These are phyloP conservation scores for Lepiota venenata DNA, from an alignment of 768 basidiomycete species.

Conservation along the genomic window DNA sequence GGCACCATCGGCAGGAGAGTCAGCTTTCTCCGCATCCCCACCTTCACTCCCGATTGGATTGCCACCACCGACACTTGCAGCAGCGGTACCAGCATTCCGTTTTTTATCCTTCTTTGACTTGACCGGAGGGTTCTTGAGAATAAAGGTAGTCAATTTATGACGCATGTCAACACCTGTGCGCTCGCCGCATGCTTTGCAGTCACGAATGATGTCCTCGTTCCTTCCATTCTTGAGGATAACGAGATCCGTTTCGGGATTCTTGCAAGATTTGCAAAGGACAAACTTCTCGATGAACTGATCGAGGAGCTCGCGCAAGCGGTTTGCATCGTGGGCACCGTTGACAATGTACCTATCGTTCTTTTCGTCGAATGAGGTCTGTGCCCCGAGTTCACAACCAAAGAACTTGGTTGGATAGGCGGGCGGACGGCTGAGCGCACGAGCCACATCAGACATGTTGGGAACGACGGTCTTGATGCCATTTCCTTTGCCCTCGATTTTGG, in stretches of 20 bases:
- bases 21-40: slow-evolving; percentile 31
- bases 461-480: slow-evolving; percentile 99
- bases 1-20: slow-evolving; percentile 44
- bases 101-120: slow-evolving; percentile 73
- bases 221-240: slow-evolving; percentile 81
- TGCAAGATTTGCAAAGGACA: slow-evolving; percentile 95
- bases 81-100: slow-evolving; percentile 51
- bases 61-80: slow-evolving; percentile 41
- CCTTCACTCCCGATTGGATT: slow-evolving; percentile 32
- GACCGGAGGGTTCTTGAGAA: slow-evolving; percentile 96
- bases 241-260: slow-evolving; percentile 98
- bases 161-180: slow-evolving; percentile 92
- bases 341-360: slow-evolving; percentile 98
- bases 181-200: slow-evolving; percentile 98
- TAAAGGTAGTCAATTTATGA: slow-evolving; percentile 95
- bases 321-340: slow-evolving; percentile 92
- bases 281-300: slow-evolving; percentile 99
- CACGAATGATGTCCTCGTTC: slow-evolving; percentile 84
- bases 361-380: slow-evolving; percentile 94
- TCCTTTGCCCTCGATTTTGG: slow-evolving; percentile 98
- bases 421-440: slow-evolving; percentile 91
- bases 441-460: slow-evolving; percentile 98
- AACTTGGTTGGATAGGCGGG: slow-evolving; percentile 98
- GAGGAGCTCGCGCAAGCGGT: slow-evolving; percentile 90
- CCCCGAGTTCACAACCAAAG: slow-evolving; percentile 98